Evolutionary conservation across 2,329 filamentous ascomycete species (phyloP).

Genomic region (Epicoccum sorghinum): DNA sequence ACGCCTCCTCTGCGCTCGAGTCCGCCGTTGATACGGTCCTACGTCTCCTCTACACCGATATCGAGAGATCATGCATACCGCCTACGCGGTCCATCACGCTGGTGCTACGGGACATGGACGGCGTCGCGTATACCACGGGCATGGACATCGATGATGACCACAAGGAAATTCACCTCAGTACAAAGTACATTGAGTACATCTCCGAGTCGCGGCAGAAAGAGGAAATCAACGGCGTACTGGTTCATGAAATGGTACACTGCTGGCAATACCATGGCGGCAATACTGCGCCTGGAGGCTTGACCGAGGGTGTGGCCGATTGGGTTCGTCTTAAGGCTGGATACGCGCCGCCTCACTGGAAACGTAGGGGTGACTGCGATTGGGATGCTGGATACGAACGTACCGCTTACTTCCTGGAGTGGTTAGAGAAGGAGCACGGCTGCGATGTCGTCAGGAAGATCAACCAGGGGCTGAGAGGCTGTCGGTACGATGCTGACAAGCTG

Average conservation of each 20-base stretch:
- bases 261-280: constrained; percentile 77
- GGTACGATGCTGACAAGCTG: constrained; percentile 69
- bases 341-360: constrained; percentile 82
- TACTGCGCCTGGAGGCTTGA: constrained; percentile 69
- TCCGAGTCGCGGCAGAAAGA: constrained; percentile 46
- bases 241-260: constrained; percentile 94
- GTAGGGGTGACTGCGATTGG: constrained; percentile 68
- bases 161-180: constrained; percentile 90
- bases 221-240: constrained; percentile 83
- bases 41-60: constrained; percentile 67
- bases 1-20: constrained; percentile 66
- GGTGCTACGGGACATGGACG: constrained; percentile 76
- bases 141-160: constrained; percentile 80
- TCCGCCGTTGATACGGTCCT: constrained; percentile 72
- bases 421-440: constrained; percentile 69
- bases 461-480: constrained; percentile 66
- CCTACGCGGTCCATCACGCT: constrained; percentile 86
- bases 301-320: constrained; percentile 94
- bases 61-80: constrained; percentile 49
- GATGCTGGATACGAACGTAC: constrained; percentile 90
- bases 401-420: constrained; percentile 86
- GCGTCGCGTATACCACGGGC: constrained; percentile 89
- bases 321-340: constrained; percentile 77
- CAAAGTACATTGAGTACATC: constrained; percentile 68
- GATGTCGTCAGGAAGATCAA: constrained; percentile 65